Evolutionary conservation across 768 basidiomycete species (phyloP), one percentile per base, ranked within the genome.

Genomic region (Antrodiella citrinella): DNA sequence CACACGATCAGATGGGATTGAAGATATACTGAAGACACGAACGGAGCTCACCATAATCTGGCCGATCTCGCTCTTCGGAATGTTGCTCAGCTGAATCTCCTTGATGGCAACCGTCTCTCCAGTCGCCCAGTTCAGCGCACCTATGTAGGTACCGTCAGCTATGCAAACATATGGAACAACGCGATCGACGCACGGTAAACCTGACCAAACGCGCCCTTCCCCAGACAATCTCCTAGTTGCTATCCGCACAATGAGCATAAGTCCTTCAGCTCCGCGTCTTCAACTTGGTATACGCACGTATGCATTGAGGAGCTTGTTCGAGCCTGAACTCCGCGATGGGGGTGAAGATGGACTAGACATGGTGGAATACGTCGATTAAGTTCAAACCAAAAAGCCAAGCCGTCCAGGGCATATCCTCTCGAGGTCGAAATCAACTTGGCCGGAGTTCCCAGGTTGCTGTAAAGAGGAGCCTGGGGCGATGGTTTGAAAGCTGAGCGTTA

Each of bases 81-180:
- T 94, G 65, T 91, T 93, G 66, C 83, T 86, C 54, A 99, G 70
- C 64, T 91, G 87, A 57, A 99, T 95, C 67, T 97, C 94, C 75
- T 99, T 99, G 62, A 99, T 87, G 2, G 96, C 96, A 39, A 98
- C 95, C 2, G 95, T 96, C 72, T 98, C 96, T 21, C 96, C 96
- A 21, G 92, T 97, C 13, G 89, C 86, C 86, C 91, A 93, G 60
- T 95, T 94, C 62, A 95, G 71, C 44, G 88, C 89, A 57, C 89
- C 89, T 91, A 56, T 26, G 44, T 24, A 18, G 15, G 44, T 24
- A 12, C 35, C 42, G 30, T 40, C 15, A 30, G 20, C 9, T 24
- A 46, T 47, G 40, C 43, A 44, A n/a, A 22, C 12, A 40, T 53
- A 18, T 38, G 13, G 26, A 12, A 9, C 11, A 24, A 44, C 21